Evolutionary conservation across 2,329 filamentous ascomycete genomes (phyloP), one percentile per base, ranked within the genome.

Genomic region (Fusarium penzigii): DNA sequence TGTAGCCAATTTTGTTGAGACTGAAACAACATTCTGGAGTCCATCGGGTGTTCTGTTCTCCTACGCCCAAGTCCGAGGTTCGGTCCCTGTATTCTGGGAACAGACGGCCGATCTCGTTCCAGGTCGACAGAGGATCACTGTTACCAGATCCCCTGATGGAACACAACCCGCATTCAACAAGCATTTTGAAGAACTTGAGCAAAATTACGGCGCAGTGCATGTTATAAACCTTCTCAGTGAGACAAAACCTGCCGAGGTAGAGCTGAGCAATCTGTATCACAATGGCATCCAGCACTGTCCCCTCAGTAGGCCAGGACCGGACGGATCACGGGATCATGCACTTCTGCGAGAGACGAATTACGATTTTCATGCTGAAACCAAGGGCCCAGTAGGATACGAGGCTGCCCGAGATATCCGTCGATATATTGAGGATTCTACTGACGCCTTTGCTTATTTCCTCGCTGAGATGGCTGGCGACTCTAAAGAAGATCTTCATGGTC

Each of bases 1-100:
- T 64, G 94, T 97, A 29, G 92, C 94, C 55, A 99, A 99, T 71
- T 99, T 96, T 72, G 94, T 97, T n/a, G 94, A 99, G 72, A 94
- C 92, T 0, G 94, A 99, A 73, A 96, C 92, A 0, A 85, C 93
- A 39, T 92, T 95, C 67, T 96, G 90, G 88, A 88, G 87, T 62
- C 89, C 89, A 1, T 83, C 85, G 1, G 83, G 84, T 4, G 75
- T 91, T 7, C 85, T 91, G 49, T 97, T 97, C 69, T 97, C 94
- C 0, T 99, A 97, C 70, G 90, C 87, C 2, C 94, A 99, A 72
- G 84, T 95, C 25, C 84, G 94, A 63, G 94, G 94, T 38, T 97
- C 92, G 7, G 90, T 99, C 8, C 94, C 94, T 1, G 81, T 97
- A 3, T 99, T 99, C 70, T 99, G 94, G 94, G 94, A 99, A 70